Conservation (phyloP, 1,284 basidiomycete genomes). For the Tausonia pullulans region DNA sequence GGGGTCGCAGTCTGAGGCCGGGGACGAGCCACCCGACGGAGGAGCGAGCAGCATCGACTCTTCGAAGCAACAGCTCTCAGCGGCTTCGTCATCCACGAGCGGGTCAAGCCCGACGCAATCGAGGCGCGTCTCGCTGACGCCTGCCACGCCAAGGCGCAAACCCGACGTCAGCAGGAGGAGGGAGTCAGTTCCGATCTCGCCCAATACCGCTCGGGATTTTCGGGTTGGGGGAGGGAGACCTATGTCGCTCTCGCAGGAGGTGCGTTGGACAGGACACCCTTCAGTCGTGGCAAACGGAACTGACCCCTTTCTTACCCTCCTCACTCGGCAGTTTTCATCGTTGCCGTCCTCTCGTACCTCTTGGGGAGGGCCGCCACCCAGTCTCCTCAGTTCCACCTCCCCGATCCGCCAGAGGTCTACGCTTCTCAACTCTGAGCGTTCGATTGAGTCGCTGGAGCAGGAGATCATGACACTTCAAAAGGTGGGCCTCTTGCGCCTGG, state of each 20-base stretch:
- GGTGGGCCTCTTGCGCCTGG: constrained; percentile 26
- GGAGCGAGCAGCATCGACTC: too few species aligned
- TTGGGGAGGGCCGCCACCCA: constrained; percentile 20
- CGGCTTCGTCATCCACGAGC: constrained; percentile 54
- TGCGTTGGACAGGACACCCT: not conserved
- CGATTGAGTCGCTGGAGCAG: constrained; percentile 71
- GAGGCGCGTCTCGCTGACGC: not conserved
- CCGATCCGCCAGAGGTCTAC: constrained; percentile 25
- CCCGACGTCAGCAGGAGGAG: not conserved
- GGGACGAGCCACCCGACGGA: too few species aligned
- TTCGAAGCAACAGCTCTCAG: too few species aligned
- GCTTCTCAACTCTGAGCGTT: constrained; percentile 39
- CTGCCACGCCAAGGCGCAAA: not conserved
- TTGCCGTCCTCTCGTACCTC: constrained; percentile 48
- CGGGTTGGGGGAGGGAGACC: constrained; percentile 24
- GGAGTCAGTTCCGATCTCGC: not conserved
- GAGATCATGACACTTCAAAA: constrained; percentile 86
- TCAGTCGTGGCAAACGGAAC: not conserved
- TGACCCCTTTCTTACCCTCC: constrained; percentile 51
- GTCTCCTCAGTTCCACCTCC: constrained; percentile 24
- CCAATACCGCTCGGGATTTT: constrained; percentile 27
- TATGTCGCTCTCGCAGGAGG: constrained; percentile 16
- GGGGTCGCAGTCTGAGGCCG: too few species aligned
- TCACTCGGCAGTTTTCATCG: constrained; percentile 85
- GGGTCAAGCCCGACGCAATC: constrained; percentile 67